phyloP scores from a whole-genome alignment of 2,329 filamentous ascomycete species.

The Xylariomycetidae sp. region DNA sequence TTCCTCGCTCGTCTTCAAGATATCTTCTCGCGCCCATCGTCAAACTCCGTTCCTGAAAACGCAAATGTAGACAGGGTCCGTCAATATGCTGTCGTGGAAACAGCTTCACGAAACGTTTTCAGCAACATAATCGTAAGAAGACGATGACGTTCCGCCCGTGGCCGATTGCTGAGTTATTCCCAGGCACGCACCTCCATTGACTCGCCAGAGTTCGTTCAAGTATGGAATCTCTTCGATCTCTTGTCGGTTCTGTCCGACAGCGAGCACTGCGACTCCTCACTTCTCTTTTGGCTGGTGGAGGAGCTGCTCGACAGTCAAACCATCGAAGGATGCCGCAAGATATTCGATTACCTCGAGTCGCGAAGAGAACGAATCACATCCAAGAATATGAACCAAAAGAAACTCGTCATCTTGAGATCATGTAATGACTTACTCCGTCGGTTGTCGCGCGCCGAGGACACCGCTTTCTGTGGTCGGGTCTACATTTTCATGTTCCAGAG shows the following conservation, averaged over 20 bases:
- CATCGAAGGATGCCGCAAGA: slow-evolving; percentile 80
- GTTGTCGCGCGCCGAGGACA: slow-evolving; percentile 92
- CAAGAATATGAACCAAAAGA: slow-evolving; percentile 75
- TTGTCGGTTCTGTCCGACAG: slow-evolving; percentile 83
- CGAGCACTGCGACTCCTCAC: slow-evolving; percentile 69
- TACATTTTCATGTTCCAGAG: slow-evolving; percentile 99
- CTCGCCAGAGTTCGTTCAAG: slow-evolving; percentile 69
- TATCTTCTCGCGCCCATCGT: slow-evolving; percentile 32
- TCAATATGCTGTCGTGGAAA: slow-evolving; percentile 73
- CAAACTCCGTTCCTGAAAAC: slow-evolving; percentile 18
- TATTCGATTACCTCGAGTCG: slow-evolving; percentile 95
- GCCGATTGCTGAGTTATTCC: too few relatives aligned
- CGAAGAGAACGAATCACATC: slow-evolving; percentile 83
- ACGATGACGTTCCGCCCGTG: slow-evolving; percentile 17
- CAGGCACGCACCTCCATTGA: slow-evolving; percentile 73
- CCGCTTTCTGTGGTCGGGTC: slow-evolving; percentile 92
- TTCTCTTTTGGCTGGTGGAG: slow-evolving; percentile 88
- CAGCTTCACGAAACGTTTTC: slow-evolving; percentile 76
- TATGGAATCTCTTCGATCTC: slow-evolving; percentile 94
- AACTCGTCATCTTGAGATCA: slow-evolving; percentile 81
- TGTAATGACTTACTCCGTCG: slow-evolving; percentile 94
- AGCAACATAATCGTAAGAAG: slow-evolving; percentile 70
- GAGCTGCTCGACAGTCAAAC: slow-evolving; percentile 95
- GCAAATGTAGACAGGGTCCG: slow-evolving; percentile 40
- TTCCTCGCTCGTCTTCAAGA: slow-evolving; percentile 40